These are phyloP conservation scores for Vanderwaltozyma verrucispora DNA, from an alignment of 805 yeast genomes.

Conservation along the genomic window DNA sequence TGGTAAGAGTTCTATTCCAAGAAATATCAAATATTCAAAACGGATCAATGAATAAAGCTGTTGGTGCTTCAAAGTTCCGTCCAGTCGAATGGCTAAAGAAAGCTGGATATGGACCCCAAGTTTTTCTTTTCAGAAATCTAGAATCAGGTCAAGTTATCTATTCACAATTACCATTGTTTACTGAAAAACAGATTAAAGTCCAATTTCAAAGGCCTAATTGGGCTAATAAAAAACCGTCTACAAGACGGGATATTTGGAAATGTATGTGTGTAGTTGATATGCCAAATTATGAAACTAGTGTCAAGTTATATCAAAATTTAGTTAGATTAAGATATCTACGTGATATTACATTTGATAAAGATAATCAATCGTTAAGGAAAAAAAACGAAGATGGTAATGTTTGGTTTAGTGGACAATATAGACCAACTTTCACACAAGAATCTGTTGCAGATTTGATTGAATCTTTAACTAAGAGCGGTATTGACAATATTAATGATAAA, in stretches of 20 bases:
- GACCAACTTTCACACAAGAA: constrained; percentile 87
- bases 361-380: constrained; percentile 58
- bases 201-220: constrained; percentile 70
- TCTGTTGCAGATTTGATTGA: constrained; percentile 70
- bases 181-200: constrained; percentile 43
- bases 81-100: constrained; percentile 46
- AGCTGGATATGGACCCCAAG: constrained; percentile 70
- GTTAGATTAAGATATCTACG: constrained; percentile 66
- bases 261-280: constrained; percentile 77
- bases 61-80: constrained; percentile 36
- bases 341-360: constrained; percentile 47
- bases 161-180: constrained; percentile 63
- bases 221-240: constrained; percentile 73
- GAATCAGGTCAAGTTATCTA: constrained; percentile 86
- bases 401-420: constrained; percentile 80
- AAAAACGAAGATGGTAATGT: constrained; percentile 67
- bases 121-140: constrained; percentile 71
- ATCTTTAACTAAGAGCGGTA: constrained; percentile 30
- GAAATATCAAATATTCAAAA: too few species aligned
- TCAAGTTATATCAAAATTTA: constrained; percentile 62
- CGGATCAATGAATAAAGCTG: neutral
- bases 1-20: too few species aligned
- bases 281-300: constrained; percentile 49
- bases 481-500: constrained; percentile 15
- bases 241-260: constrained; percentile 84